phyloP scores from a whole-genome alignment of 768 basidiomycete species.

The Cyathus striatus region DNA sequence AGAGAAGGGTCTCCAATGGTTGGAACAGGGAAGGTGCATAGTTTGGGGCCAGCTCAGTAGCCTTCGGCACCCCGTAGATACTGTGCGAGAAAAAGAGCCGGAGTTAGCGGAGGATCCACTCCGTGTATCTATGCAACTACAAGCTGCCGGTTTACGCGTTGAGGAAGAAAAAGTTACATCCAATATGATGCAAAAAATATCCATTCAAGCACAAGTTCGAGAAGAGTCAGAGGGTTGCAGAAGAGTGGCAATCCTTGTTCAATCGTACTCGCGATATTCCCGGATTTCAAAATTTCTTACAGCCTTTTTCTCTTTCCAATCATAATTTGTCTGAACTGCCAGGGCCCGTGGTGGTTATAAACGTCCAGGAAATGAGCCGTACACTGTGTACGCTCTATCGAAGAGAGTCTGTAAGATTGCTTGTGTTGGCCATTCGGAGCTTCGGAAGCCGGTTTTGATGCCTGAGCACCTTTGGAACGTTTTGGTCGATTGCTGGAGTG shows the following conservation, averaged over 20 bases:
- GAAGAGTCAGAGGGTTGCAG: conserved; percentile 10
- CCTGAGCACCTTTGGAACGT: no score
- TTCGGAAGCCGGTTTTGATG: no score
- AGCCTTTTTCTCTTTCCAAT: conserved; percentile 6
- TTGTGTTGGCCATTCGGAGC: no score
- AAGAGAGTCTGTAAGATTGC: no score
- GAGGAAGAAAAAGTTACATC: no score
- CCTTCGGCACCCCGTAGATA: conserved; percentile 16
- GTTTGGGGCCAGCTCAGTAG: conserved; percentile 20
- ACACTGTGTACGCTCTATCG: not conserved
- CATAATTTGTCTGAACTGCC: conserved; percentile 4
- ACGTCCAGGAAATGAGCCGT: conserved; percentile 9
- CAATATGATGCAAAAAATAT: no score
- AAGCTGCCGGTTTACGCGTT: conserved; percentile 4
- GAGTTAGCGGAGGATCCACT: conserved; percentile 7
- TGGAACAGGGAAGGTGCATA: conserved; percentile 23
- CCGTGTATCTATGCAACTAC: conserved; percentile 8
- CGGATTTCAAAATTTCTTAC: conserved; percentile 15
- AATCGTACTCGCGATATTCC: conserved; percentile 6
- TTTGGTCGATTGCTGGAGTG: no score
- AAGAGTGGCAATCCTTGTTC: conserved; percentile 12
- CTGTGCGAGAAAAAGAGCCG: conserved; percentile 6
- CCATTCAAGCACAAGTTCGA: no score
- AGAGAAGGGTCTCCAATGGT: conserved; percentile 24
- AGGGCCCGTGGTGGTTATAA: conserved; percentile 15